Conservation (phyloP, 2,329 filamentous ascomycete genomes). For the Pseudogymnoascus sp. region DNA sequence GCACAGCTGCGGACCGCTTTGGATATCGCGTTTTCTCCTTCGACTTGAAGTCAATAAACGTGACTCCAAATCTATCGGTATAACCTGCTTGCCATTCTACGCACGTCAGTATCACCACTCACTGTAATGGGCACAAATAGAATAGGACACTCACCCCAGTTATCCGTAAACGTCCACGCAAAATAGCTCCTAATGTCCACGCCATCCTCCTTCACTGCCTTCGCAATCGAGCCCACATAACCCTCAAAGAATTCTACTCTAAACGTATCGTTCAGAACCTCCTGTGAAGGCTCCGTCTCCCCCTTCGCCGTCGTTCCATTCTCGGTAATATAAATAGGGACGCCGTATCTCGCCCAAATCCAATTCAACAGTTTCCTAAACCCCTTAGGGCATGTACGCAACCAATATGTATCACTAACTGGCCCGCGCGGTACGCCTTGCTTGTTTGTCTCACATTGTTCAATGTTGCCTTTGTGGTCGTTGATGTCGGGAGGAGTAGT, state of each 20-base stretch:
- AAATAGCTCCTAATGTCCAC: slow-evolving; percentile 74
- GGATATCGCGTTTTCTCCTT: slow-evolving; percentile 65
- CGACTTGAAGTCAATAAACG: slow-evolving; percentile 73
- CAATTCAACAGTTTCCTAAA: slow-evolving; percentile 72
- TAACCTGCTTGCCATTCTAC: slow-evolving; percentile 60
- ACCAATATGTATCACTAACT: slow-evolving; percentile 76
- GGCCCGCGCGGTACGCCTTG: slow-evolving; percentile 65
- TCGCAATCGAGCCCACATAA: slow-evolving; percentile 70
- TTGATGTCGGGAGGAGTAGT: slow-evolving; percentile 50
- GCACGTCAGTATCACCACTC: slow-evolving; percentile 70
- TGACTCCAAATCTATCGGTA: slow-evolving; percentile 76
- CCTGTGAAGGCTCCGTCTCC: slow-evolving; percentile 65
- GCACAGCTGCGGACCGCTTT: slow-evolving; percentile 72
- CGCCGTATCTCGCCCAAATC: slow-evolving; percentile 67
- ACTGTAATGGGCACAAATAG: slow-evolving; percentile 25
- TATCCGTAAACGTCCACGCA: slow-evolving; percentile 79
- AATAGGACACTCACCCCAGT: slow-evolving; percentile 24
- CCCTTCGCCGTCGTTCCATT: slow-evolving; percentile 79
- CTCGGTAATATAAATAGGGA: slow-evolving; percentile 80
- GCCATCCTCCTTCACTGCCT: slow-evolving; percentile 61
- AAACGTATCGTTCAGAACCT: slow-evolving; percentile 73
- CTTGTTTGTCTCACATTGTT: slow-evolving; percentile 64
- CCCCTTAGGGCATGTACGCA: slow-evolving; percentile 67
- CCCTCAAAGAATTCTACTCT: slow-evolving; percentile 68
- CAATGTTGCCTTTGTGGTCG: slow-evolving; percentile 69